Base-by-base conservation (phyloP, 768 basidiomycete species). In the Lenzites betulinus region DNA sequence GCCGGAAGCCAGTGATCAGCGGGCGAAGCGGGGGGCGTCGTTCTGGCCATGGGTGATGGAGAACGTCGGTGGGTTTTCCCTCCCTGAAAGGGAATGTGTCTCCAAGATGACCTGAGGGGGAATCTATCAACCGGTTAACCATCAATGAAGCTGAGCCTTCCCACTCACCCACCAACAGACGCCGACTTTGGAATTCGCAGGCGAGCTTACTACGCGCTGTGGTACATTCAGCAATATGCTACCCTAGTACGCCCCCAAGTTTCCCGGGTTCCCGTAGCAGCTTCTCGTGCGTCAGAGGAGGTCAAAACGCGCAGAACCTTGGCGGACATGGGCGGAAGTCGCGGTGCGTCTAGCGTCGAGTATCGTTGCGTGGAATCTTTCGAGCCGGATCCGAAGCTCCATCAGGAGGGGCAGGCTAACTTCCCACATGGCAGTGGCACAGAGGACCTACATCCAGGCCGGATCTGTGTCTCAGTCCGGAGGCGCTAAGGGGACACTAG, bases 111-210 rank as follows among this genome's bases (percentile, higher is more conserved):
- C 39, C 50, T 48, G 28, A 23, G 48, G 48, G 48, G 41, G 25
- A n/a, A 58, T 42, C 56, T 25, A 58, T 58, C 56, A 58, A 33
- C 48, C 56, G 56, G 38, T 43, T 42, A 38, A 33, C 56, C 56
- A 58, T 58, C 56, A 58, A 58, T 58, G 56, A 58, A 58, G 48
- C 39, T 58, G 56, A 58, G 41, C 39, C 39, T 48, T 43, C 22
- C 39, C 46, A 33, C 49, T 30, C 46, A 58, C 48, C 49, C 50
- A 7, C n/a, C 18, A 39, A 33, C n/a, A 42, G 48, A 30, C 56
- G 56, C 56, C 28, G 47, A 25, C 20, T 7, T 26, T 44, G 38
- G 18, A 33, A 33, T 43, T 54, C 52, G 42, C 25, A 11, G 11
- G 7, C 15, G 46, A 48, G 18, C 38, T 23, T n/a, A 11, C 30